phyloP scores from a whole-genome alignment of 306 rosid genomes.

The peach (Prunus persica) region Prunus_persica_NCBIv2 NC_034013.1:12979501-12980000 shows the following conservation, averaged over 20 bases:
- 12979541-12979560: slow-evolving; percentile 66
- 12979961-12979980: neutral
- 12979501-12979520: slow-evolving; percentile 79
- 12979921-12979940: neutral
- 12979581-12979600: slow-evolving; percentile 81
- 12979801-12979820: slow-evolving; percentile 43
- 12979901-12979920: slow-evolving; percentile 16
- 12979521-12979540: slow-evolving; percentile 74
- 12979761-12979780: slow-evolving; percentile 58
- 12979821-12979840: slow-evolving; percentile 21
- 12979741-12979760: slow-evolving; percentile 59
- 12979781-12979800: slow-evolving; percentile 39
- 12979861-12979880: slow-evolving; percentile 14
- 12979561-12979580: slow-evolving; percentile 61
- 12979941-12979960: neutral
- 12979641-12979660: neutral
- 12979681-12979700: slow-evolving; percentile 19
- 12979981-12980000: neutral
- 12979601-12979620: slow-evolving; percentile 53
- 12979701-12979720: slow-evolving; percentile 23
- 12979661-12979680: neutral
- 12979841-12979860: slow-evolving; percentile 13
- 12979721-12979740: slow-evolving; percentile 59
- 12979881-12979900: slow-evolving; percentile 20
- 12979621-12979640: slow-evolving; percentile 11